These are phyloP conservation scores for Trifolium subterraneum DNA, from an alignment of 306 rosid genomes.

Conservation along the genomic window DNA sequence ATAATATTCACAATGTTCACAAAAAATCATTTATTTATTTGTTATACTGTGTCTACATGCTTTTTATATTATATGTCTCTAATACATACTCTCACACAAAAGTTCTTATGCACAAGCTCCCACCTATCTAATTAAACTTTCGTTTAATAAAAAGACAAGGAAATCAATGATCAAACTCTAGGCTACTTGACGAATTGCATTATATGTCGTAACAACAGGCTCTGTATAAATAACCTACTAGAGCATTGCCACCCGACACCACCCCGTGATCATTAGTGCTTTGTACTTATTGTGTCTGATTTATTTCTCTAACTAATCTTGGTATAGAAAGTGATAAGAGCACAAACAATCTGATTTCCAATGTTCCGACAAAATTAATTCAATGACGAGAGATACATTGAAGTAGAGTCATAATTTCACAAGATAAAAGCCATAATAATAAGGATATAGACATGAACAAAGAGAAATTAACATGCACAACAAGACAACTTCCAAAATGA, in stretches of 20 bases:
- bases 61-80: background rate
- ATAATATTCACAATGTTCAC: background rate
- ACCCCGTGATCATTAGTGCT: background rate
- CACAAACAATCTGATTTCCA: background rate
- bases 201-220: background rate
- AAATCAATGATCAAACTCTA: background rate
- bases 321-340: background rate
- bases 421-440: background rate
- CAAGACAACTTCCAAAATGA: background rate
- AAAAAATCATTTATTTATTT: background rate
- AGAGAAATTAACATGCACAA: conserved; percentile 12
- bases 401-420: background rate
- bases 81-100: background rate
- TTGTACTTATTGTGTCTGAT: background rate
- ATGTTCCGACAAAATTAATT: background rate
- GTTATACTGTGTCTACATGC: background rate
- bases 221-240: background rate
- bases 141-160: background rate
- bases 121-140: background rate
- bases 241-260: background rate
- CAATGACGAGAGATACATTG: background rate
- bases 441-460: background rate
- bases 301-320: conserved; percentile 1
- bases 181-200: background rate
- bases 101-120: background rate